phyloP scores from a whole-genome alignment of 2,329 filamentous ascomycete genomes.

The Cladosporium sp. region DNA sequence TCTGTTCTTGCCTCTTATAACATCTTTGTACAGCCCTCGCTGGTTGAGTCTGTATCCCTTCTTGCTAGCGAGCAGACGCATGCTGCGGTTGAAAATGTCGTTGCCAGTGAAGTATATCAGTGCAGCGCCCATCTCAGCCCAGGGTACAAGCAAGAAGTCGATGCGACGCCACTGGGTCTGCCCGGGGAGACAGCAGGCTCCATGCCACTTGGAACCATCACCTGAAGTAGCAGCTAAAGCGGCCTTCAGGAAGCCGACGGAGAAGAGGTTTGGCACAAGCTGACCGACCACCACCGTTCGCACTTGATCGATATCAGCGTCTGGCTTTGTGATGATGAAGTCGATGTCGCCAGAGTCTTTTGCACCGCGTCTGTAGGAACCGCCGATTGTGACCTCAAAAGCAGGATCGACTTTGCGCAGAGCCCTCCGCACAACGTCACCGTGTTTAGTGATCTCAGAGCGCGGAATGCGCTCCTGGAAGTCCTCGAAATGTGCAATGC shows the following conservation, averaged over 20 bases:
- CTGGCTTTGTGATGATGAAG: slow-evolving; percentile 72
- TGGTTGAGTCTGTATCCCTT: slow-evolving; percentile 87
- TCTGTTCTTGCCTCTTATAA: slow-evolving; percentile 60
- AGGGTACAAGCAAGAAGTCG: slow-evolving; percentile 81
- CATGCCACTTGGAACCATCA: slow-evolving; percentile 81
- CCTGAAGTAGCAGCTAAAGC: slow-evolving; percentile 59
- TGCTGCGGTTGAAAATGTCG: slow-evolving; percentile 88
- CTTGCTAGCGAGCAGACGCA: slow-evolving; percentile 75
- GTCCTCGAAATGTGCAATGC: slow-evolving; percentile 77
- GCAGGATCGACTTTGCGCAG: slow-evolving; percentile 61
- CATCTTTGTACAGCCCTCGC: slow-evolving; percentile 71
- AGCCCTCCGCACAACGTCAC: slow-evolving; percentile 60
- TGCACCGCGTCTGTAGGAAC: slow-evolving; percentile 82
- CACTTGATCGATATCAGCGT: slow-evolving; percentile 60
- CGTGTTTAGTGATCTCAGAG: slow-evolving; percentile 70
- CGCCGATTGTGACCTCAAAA: slow-evolving; percentile 73
- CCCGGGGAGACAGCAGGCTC: slow-evolving; percentile 72
- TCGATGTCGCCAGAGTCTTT: slow-evolving; percentile 78
- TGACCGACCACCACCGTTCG: slow-evolving; percentile 60
- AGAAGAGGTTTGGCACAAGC: slow-evolving; percentile 64
- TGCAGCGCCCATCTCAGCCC: slow-evolving; percentile 76
- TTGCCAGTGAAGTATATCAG: slow-evolving; percentile 96
- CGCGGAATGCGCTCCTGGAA: slow-evolving; percentile 78
- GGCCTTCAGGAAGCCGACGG: slow-evolving; percentile 66
- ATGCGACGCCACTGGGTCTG: slow-evolving; percentile 72